Evolutionary conservation across 108 stramenopile species (phyloP), one percentile per base, ranked within the genome.

Genomic region (Cylindrotheca closterium): DNA sequence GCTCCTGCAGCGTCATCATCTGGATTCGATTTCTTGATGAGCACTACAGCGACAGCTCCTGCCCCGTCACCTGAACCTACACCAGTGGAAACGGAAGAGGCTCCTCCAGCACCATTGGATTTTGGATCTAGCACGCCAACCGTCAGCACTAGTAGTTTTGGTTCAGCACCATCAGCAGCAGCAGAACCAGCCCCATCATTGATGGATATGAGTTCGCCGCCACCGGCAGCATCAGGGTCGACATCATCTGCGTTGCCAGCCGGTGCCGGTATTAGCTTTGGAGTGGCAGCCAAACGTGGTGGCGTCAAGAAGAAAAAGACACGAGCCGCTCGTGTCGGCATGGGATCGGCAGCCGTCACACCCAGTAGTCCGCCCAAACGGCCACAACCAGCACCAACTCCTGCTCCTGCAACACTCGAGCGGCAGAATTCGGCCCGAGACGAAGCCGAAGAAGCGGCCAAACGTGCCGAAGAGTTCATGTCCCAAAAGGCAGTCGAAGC

Each of bases 401-500:
- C 17, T 12, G 51, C 37, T 26, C 34, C 54, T 28, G 4, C 60
- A 21, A n/a, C n/a, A n/a, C 1, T 50, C 3, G 57, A 70, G 1
- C 2, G 34, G 2, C 37, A 58, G 30, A 51, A 63, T n/a, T 56
- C 63, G 5, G 51, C 66, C 2, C 47, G 70, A n/a, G 67, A 69
- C 42, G 78, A 46, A 3, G 78, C 78, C 2, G 57, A 32, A 31
- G 71, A 73, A 60, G 72, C 67, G 4, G 55, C 74, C 10, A 64
- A 70, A 46, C 65, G 70, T 1, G 79, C 79, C 23, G 79, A 80
- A 60, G 63, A 75, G 48, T 80, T 80, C 57, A 42, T 42, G 70
- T 51, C 68, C 29, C 18, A 67, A 45, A 80, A 74, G 50, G 48
- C 34, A 12, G 25, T 46, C 8, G 63, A 60, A 54, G 42, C 60